Percentiles rank a stretch among this genome's conserved stretches.
Conservation (phyloP, 805 yeast species). For the Cyberlindnera samutprakarnensis region DNA sequence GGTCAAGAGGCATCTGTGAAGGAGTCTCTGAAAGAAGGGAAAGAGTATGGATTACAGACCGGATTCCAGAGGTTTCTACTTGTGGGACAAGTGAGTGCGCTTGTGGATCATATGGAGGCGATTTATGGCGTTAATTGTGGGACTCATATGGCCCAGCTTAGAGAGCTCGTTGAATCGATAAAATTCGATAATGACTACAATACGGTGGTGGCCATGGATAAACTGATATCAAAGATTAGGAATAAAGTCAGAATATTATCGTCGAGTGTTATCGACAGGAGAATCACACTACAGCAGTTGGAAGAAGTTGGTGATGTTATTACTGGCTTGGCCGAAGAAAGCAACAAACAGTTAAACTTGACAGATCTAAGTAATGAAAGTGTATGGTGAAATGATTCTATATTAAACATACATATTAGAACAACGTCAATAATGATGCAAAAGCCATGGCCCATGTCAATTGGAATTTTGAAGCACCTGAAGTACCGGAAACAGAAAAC, state of each 20-base stretch:
- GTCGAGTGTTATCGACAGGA: conserved; percentile 21
- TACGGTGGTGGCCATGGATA: conserved; percentile 50
- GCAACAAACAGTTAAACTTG: conserved; percentile 10
- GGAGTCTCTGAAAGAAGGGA: conserved; percentile 67
- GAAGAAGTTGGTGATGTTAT: conserved; percentile 10
- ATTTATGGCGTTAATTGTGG: neutral
- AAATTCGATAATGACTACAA: conserved; percentile 42
- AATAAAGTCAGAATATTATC: conserved; percentile 54
- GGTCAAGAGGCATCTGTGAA: conserved; percentile 57
- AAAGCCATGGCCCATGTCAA: no score
- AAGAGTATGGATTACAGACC: conserved; percentile 75
- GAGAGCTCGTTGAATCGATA: conserved; percentile 23
- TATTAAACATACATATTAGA: neutral
- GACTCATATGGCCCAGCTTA: conserved; percentile 21
- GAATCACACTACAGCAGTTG: conserved; percentile 8
- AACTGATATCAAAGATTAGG: conserved; percentile 42
- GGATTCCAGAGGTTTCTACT: conserved; percentile 65
- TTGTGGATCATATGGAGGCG: conserved; percentile 25
- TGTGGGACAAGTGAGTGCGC: conserved; percentile 59
- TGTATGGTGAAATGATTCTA: conserved; percentile 17
- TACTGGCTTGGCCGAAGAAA: conserved; percentile 14
- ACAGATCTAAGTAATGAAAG: conserved; percentile 20
- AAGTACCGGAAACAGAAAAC: no score
- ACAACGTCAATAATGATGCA: neutral
- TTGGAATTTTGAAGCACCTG: no score